Evolutionary conservation across 495 filamentous ascomycete species (phyloP).

Genomic region (Penicilliopsis zonata): DNA sequence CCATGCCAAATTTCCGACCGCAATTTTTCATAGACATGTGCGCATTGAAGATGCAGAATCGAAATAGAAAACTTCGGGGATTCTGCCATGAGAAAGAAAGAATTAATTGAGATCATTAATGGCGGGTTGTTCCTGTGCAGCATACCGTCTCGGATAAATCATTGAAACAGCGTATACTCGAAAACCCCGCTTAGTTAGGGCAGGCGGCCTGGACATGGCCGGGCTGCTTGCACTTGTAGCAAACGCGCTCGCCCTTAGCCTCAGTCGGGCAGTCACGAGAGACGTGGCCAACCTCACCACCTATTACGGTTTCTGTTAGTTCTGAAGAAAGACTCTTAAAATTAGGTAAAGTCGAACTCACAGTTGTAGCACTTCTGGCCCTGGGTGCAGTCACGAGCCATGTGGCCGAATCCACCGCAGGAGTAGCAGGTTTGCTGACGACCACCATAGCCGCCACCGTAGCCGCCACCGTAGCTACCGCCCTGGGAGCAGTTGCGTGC

Average conservation of each 20-base stretch:
- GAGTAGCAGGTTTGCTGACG: conserved; percentile 86
- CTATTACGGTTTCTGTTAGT: conserved; percentile 17
- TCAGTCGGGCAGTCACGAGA: conserved; percentile 92
- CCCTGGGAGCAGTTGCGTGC: conserved; percentile 85
- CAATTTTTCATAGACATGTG: too few species aligned
- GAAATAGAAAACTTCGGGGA: too few species aligned
- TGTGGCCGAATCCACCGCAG: conserved; percentile 91
- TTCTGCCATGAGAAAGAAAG: too few species aligned
- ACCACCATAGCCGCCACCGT: conserved; percentile 35
- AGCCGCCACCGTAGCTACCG: conserved; percentile 34
- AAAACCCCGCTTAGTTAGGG: too few species aligned
- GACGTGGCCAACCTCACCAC: conserved; percentile 85
- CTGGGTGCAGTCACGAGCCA: conserved; percentile 95
- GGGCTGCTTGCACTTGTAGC: conserved; percentile 92
- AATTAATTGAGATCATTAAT: too few species aligned
- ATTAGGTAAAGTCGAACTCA: conserved; percentile 18
- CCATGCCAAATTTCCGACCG: too few species aligned
- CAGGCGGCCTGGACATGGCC: conserved; percentile 95
- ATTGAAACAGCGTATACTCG: too few species aligned
- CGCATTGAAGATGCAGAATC: too few species aligned
- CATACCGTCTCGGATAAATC: too few species aligned
- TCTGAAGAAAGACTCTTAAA: background rate
- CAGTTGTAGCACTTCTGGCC: conserved; percentile 99
- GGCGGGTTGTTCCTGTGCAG: too few species aligned
- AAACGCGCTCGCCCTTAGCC: conserved; percentile 79